Evolutionary conservation across 352 stramenopile genomes (phyloP).

Genomic region (Globisporangium nagaii): DNA sequence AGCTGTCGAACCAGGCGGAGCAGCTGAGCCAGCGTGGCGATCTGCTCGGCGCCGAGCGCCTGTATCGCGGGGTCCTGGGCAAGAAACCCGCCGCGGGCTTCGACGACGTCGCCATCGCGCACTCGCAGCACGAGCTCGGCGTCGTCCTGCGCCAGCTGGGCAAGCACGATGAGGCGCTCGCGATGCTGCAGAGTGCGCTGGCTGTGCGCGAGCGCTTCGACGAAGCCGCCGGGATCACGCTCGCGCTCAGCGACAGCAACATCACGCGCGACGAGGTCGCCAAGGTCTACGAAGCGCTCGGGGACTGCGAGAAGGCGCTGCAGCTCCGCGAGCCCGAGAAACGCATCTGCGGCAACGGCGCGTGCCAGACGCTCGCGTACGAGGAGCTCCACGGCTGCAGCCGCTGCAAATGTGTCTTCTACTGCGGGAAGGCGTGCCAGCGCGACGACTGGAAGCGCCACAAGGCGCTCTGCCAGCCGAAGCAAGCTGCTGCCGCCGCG

Average conservation of each 20-base stretch:
- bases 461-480: slow-evolving; percentile 34
- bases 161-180: slow-evolving; percentile 42
- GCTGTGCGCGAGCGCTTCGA: slow-evolving; percentile 38
- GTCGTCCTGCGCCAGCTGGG: slow-evolving; percentile 40
- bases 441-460: slow-evolving; percentile 67
- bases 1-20: slow-evolving; percentile 36
- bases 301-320: slow-evolving; percentile 41
- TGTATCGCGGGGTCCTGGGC: slow-evolving; percentile 40
- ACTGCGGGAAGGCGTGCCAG: slow-evolving; percentile 63
- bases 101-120: slow-evolving; percentile 46
- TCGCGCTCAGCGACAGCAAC: slow-evolving; percentile 51
- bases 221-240: slow-evolving; percentile 19
- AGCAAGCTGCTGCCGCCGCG: not conserved
- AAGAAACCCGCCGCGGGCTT: slow-evolving; percentile 48
- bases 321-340: slow-evolving; percentile 30
- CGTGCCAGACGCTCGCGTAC: slow-evolving; percentile 50
- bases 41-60: slow-evolving; percentile 28
- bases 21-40: slow-evolving; percentile 33
- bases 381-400: slow-evolving; percentile 38
- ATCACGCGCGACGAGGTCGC: slow-evolving; percentile 64
- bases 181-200: slow-evolving; percentile 36
- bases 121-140: slow-evolving; percentile 55
- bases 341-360: slow-evolving; percentile 48
- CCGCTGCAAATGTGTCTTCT: slow-evolving; percentile 69
- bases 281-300: slow-evolving; percentile 63